Evolutionary conservation across 2,329 filamentous ascomycete genomes (phyloP).

Genomic region (Fusarium sp.): DNA sequence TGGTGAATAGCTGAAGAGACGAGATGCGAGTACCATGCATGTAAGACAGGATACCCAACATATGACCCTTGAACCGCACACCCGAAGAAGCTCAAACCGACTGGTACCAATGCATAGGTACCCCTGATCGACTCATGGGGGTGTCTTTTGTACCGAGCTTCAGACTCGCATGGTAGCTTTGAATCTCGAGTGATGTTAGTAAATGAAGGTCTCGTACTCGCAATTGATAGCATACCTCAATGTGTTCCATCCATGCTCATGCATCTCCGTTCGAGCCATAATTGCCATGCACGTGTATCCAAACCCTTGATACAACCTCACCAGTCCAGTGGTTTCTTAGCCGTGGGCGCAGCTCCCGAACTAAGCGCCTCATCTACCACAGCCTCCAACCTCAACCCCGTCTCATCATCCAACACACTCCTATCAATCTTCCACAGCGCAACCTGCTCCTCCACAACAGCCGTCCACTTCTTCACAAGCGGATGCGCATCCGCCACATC

Average conservation of each 20-base stretch:
- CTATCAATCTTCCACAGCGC: constrained; percentile 54
- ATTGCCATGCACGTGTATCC: neutral
- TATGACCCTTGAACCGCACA: neutral
- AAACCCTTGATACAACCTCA: constrained; percentile 43
- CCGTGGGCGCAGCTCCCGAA: constrained; percentile 42
- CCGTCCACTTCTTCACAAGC: constrained; percentile 73
- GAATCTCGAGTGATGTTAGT: constrained; percentile 1
- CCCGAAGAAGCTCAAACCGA: neutral
- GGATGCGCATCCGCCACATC: constrained; percentile 79
- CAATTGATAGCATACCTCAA: constrained; percentile 10
- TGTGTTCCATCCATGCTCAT: neutral
- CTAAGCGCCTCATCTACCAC: constrained; percentile 50
- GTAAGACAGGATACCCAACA: neutral
- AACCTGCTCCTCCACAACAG: constrained; percentile 52
- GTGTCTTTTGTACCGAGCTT: neutral
- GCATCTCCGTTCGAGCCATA: neutral
- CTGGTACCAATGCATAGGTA: neutral
- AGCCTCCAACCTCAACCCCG: constrained; percentile 48
- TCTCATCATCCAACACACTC: constrained; percentile 54
- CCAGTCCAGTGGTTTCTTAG: constrained; percentile 58
- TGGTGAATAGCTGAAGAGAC: neutral
- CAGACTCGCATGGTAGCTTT: neutral
- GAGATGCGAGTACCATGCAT: neutral
- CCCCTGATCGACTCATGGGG: neutral
- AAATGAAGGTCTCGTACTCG: neutral